A percentile compares a stretch with the other conserved stretches of the same genome.
Evolutionary conservation across 2,329 filamentous ascomycete species (phyloP).

Genomic region (Zalaria obscura): DNA sequence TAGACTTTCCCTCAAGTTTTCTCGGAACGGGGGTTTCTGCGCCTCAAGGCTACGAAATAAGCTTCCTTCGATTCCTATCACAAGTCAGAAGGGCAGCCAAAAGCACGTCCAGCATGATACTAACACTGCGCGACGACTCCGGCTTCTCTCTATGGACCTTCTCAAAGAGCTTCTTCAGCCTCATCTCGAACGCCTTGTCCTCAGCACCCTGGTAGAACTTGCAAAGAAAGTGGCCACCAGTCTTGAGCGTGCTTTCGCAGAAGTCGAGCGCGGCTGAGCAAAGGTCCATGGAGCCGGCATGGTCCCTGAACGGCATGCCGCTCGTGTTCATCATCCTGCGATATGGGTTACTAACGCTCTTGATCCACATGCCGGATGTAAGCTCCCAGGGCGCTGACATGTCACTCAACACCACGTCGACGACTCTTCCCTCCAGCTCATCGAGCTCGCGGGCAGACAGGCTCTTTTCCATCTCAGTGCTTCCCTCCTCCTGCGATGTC

Average conservation of each 20-base stretch:
- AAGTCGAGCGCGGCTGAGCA: constrained; percentile 77
- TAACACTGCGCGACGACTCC: constrained; percentile 72
- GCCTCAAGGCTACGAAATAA: constrained; percentile 67
- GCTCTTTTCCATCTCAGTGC: constrained; percentile 14
- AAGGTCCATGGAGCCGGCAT: constrained; percentile 89
- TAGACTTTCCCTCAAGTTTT: no score
- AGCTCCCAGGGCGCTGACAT: constrained; percentile 97
- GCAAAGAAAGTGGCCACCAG: constrained; percentile 83
- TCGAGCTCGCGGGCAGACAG: constrained; percentile 20
- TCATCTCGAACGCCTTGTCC: constrained; percentile 64
- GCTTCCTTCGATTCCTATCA: constrained; percentile 66
- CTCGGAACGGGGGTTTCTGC: constrained; percentile 26
- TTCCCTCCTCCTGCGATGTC: constrained; percentile 11
- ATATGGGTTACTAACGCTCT: constrained; percentile 90
- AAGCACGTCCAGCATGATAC: constrained; percentile 16
- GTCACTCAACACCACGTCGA: constrained; percentile 93
- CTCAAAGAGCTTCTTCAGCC: constrained; percentile 61
- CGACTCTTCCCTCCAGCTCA: constrained; percentile 40
- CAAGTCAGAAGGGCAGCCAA: not conserved
- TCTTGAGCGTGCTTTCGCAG: constrained; percentile 66
- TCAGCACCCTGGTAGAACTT: constrained; percentile 93
- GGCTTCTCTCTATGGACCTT: constrained; percentile 83
- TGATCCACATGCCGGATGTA: constrained; percentile 64
- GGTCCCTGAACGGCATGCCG: constrained; percentile 73
- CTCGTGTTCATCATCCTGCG: constrained; percentile 99